Base-by-base conservation (phyloP, 2,329 filamentous ascomycete species). In the Seiridium unicorne region DNA sequence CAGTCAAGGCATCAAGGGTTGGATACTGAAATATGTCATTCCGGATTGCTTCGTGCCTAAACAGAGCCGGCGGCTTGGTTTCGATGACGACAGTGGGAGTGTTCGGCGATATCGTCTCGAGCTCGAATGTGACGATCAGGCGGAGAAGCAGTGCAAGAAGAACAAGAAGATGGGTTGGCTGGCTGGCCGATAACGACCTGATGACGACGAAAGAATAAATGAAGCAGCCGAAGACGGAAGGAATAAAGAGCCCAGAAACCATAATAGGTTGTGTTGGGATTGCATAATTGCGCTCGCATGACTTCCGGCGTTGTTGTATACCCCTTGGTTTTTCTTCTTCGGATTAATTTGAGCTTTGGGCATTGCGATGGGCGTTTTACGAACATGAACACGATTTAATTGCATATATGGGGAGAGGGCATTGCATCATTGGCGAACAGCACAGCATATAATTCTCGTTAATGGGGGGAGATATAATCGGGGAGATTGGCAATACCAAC, bases 71-170 rank as follows among this genome's bases (percentile, higher is more conserved):
- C 74, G 81, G 46, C 79, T 86, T 10, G 76, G 79, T 2, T 88
- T 88, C 61, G 84, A 87, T 65, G 84, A 87, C 66, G 85, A 89
- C 69, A 75, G 80, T 1, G 86, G 86, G 26, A 89, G 86, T 60
- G 86, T 89, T 61, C 78, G 86, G 13, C 78, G 86, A 13, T 89
- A 89, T 70, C 76, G 86, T 4, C 76, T 89, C 3, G 81, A 85
- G 44, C 74, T 89, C 3, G 83, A 85, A 18, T 77, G 77, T 42
- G 79, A 80, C 13, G 77, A 77, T 42, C 67, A 51, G 3, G 62
- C 51, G 10, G 62, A 69, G 40, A 68, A 69, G 55, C 62, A 60
- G 4, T 47, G 42, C 35, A 64, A 61, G 26, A 59, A 58, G 8
- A 51, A 57, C 31, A 71, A 64, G 64, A 70, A 69, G 57, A 57